A percentile compares a stretch with the other conserved stretches of the same genome.
These are phyloP conservation scores for Scedosporium minutisporum DNA, from an alignment of 2,329 filamentous ascomycete genomes.

Conservation along the genomic window DNA sequence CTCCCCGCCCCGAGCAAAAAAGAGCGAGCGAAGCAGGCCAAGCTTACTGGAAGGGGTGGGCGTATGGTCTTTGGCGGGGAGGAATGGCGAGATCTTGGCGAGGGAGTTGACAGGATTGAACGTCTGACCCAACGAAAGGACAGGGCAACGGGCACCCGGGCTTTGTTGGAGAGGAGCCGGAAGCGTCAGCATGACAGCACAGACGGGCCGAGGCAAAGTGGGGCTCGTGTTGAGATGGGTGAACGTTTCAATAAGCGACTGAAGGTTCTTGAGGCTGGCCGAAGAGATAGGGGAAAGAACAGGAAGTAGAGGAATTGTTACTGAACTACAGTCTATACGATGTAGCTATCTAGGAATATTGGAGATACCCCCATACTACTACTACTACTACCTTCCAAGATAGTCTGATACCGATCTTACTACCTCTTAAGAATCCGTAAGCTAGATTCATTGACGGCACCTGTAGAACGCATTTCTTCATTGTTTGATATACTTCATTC, in stretches of 20 bases:
- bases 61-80: conserved; percentile 76
- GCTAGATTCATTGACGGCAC: background rate
- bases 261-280: conserved; percentile 42
- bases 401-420: background rate
- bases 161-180: conserved; percentile 71
- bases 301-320: conserved; percentile 4
- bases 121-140: conserved; percentile 65
- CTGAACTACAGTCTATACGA: too few species aligned
- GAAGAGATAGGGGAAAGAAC: conserved; percentile 25
- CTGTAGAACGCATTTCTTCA: background rate
- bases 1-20: conserved; percentile 84
- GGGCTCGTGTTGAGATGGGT: conserved; percentile 52
- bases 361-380: background rate
- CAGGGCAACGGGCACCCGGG: conserved; percentile 44
- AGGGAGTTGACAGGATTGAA: conserved; percentile 80
- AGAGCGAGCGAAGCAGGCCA: conserved; percentile 57
- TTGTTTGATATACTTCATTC: background rate
- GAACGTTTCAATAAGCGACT: conserved; percentile 64
- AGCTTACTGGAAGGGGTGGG: conserved; percentile 27
- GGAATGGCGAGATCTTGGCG: conserved; percentile 79
- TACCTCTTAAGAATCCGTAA: background rate
- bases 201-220: conserved; percentile 62
- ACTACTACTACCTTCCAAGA: background rate
- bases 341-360: background rate
- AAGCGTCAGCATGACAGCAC: conserved; percentile 62